Conservation (phyloP, 768 basidiomycete species). For the Neoboletus magnificus region DNA sequence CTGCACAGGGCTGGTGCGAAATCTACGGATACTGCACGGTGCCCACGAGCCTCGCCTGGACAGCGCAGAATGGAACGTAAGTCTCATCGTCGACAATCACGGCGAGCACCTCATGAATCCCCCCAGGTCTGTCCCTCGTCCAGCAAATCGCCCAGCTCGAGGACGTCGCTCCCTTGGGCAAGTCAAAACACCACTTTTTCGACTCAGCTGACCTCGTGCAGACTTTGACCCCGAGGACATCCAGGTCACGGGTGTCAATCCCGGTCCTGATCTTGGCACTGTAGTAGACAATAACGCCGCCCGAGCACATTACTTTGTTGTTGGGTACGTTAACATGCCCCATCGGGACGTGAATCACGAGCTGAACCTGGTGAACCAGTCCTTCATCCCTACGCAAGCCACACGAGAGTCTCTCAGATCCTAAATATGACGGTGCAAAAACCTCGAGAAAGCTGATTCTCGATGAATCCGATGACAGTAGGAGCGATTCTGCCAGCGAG, state of each 20-base stretch:
- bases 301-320: constrained; percentile 80
- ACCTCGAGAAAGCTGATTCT: constrained; percentile 58
- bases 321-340: constrained; percentile 58
- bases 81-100: constrained; percentile 4
- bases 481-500: constrained; percentile 6
- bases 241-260: constrained; percentile 42
- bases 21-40: not conserved
- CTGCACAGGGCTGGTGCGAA: constrained; percentile 8
- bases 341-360: not conserved
- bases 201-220: constrained; percentile 26
- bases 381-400: constrained; percentile 66
- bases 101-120: constrained; percentile 1
- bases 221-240: constrained; percentile 77
- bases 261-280: constrained; percentile 33
- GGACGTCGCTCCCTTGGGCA: constrained; percentile 66
- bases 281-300: constrained; percentile 35
- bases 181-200: constrained; percentile 20
- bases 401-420: constrained; percentile 64
- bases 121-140: constrained; percentile 55
- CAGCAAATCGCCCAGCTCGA: constrained; percentile 83
- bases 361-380: constrained; percentile 35
- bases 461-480: constrained; percentile 30
- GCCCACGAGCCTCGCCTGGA: not conserved
- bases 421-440: constrained; percentile 74
- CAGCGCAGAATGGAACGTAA: constrained; percentile 27